phyloP scores from a whole-genome alignment of 805 yeast genomes.

The Metschnikowia proteae region DNA sequence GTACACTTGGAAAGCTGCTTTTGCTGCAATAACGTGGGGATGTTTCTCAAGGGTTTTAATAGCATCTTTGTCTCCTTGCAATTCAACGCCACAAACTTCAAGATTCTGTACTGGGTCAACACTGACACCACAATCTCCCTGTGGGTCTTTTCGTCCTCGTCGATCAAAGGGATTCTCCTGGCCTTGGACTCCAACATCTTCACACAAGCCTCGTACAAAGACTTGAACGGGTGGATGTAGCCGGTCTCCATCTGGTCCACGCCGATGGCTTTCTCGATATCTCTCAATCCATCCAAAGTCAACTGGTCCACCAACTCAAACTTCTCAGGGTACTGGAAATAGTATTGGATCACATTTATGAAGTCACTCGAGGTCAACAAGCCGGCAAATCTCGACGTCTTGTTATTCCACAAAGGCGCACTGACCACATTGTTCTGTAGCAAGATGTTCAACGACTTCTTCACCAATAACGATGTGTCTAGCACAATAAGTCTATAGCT shows the following conservation, averaged over 20 bases:
- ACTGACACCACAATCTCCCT: constrained; percentile 94
- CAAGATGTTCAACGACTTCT: constrained; percentile 83
- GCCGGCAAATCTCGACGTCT: constrained; percentile 89
- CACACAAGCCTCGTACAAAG: constrained; percentile 88
- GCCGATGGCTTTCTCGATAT: constrained; percentile 83
- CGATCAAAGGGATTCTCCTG: constrained; percentile 90
- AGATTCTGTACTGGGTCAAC: constrained; percentile 90
- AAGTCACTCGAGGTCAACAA: constrained; percentile 88
- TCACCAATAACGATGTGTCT: constrained; percentile 86
- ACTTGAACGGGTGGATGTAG: constrained; percentile 85
- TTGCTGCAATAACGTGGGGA: constrained; percentile 58
- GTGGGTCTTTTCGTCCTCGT: constrained; percentile 86
- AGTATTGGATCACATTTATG: constrained; percentile 91
- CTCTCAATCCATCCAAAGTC: constrained; percentile 79
- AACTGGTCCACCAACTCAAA: constrained; percentile 83
- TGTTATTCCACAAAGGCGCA: constrained; percentile 95
- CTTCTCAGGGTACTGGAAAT: constrained; percentile 83
- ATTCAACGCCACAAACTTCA: constrained; percentile 92
- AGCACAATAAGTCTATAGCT: constrained; percentile 88
- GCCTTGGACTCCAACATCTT: constrained; percentile 87
- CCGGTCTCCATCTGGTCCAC: constrained; percentile 82
- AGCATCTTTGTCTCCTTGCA: constrained; percentile 91
- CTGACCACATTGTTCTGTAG: constrained; percentile 92
- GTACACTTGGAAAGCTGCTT: constrained; percentile 68
- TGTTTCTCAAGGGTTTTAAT: constrained; percentile 66